Base-by-base conservation (phyloP, 306 rosid genomes). In the Datisca glomerata region DNA sequence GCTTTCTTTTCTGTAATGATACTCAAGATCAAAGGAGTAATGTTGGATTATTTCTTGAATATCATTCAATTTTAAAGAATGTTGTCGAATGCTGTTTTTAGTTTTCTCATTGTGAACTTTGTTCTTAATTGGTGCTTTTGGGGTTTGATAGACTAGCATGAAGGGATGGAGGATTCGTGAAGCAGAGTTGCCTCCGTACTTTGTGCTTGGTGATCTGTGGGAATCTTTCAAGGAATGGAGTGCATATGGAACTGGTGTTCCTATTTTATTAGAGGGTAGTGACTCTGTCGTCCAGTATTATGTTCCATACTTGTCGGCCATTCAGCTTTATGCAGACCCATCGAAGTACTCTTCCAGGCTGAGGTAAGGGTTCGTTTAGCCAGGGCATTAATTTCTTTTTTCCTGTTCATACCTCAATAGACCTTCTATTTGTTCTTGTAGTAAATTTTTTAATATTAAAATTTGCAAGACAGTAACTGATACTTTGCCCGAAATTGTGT, bases 151-250 rank as follows among this genome's bases (percentile, higher is more conserved):
- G 96, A 65, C 64, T 12, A 75, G 71, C 52, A 45, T 46, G 7
- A 68, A 53, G 70, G 66, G 72, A 40, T 78, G 93, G 92, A 78
- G 72, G 49, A 27, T 49, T 6, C 57, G 45, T 40, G 71, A 70
- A 43, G 42, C 65, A 1, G 80, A 75, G 45, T 57, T 67, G n/a
- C 72, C 56, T 56, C 94, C 94, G 0, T 78, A 75, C 66, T 86
- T 72, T 64, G 67, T 78, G 56, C 96, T 86, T 20, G 84, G 92
- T 18, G 96, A 86, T 52, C 61, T 86, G 43, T 86, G 91, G 96
- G 94, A 78, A 16, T 78, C 93, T 6, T 86, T 70, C 49, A 75
- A 70, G 63, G 96, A 85, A 48, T 81, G 93, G 93, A 86, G 96
- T 43, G 93, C 86, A 4, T 86, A 75, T 36, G 96, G 96, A 17